phyloP scores from a whole-genome alignment of 345 rosid species.

The Diplotaxis tenuifolia region DNA sequence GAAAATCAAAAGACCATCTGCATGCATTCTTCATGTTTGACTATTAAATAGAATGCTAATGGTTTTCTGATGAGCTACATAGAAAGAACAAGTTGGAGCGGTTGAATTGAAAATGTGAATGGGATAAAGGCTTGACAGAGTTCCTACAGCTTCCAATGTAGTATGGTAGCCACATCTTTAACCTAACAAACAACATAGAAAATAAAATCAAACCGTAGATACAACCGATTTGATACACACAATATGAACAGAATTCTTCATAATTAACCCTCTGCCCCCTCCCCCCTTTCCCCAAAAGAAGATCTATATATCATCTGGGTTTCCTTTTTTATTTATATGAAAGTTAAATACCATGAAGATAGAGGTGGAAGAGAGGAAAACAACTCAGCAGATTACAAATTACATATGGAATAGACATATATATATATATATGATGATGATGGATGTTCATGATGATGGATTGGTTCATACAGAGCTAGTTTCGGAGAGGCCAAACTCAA shows the following conservation, averaged over 20 bases:
- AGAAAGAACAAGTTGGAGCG: constrained; percentile 25
- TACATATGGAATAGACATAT: constrained; percentile 15
- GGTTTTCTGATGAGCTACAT: constrained; percentile 31
- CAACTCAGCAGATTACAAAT: constrained; percentile 26
- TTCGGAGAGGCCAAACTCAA: constrained; percentile 67
- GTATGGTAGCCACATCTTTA: constrained; percentile 98
- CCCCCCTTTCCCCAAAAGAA: background rate
- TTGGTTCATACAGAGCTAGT: constrained; percentile 78
- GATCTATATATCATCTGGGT: background rate
- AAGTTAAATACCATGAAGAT: background rate
- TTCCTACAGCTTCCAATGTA: constrained; percentile 95
- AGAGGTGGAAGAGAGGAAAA: constrained; percentile 10
- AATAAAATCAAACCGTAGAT: constrained; percentile 45
- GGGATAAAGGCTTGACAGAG: constrained; percentile 36
- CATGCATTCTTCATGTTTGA: constrained; percentile 12
- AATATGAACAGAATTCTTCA: background rate
- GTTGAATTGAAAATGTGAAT: constrained; percentile 9
- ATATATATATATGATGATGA: constrained; percentile 3
- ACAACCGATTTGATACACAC: constrained; percentile 8
- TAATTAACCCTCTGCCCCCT: background rate
- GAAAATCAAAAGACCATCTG: constrained; percentile 12
- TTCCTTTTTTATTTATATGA: constrained; percentile 18
- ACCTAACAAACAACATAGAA: constrained; percentile 60
- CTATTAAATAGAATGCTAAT: constrained; percentile 26
- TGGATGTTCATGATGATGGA: constrained; percentile 31